Evolutionary conservation across 1,284 basidiomycete species (phyloP), one percentile per base, ranked within the genome.

Genomic region (Trichosporon asahii): DNA sequence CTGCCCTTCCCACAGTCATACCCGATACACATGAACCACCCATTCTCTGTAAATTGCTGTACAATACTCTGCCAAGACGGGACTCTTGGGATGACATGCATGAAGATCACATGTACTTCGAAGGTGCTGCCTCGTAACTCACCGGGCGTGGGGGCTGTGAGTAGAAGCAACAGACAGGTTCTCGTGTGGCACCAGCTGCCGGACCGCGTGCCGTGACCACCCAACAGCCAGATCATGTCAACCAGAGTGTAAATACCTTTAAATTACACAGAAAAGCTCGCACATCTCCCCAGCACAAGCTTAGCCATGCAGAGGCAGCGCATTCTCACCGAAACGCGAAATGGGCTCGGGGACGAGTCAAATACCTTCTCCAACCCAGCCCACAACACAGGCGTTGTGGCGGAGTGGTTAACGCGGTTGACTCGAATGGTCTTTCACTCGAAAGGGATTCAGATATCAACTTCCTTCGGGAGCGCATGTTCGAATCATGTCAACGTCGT

Each of bases 61-160:
- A 31, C 27, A 4, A 61, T 61, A 61, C 27, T 33, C 29, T 33
- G 27, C 57, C 29, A 21, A 31, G 57, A 23, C 57, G 5, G 57
- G 27, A 61, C 27, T 31, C 27, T n/a, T 61, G 57, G 57, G 14
- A n/a, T 33, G 53, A 61, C 18, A 61, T 61, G 57, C 57, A 61
- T 15, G 35, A n/a, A 33, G 29, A 31, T 60, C 55, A 60, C 55
- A 44, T 44, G 40, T 44, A 44, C 40, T 44, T 5, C 14, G 37
- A 33, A 33, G 9, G 4, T 33, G 4, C 31, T 33, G 31, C 9
- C 31, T 33, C 31, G 31, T n/a, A n/a, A n/a, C n/a, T n/a, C n/a
- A n/a, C n/a, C n/a, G n/a, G n/a, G n/a, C n/a, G n/a, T n/a, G n/a
- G n/a, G n/a, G n/a, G n/a, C n/a, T n/a, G n/a, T n/a, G n/a, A n/a